Conservation (phyloP, 257 asterid genomes). For the Fraxinus anomala region DNA sequence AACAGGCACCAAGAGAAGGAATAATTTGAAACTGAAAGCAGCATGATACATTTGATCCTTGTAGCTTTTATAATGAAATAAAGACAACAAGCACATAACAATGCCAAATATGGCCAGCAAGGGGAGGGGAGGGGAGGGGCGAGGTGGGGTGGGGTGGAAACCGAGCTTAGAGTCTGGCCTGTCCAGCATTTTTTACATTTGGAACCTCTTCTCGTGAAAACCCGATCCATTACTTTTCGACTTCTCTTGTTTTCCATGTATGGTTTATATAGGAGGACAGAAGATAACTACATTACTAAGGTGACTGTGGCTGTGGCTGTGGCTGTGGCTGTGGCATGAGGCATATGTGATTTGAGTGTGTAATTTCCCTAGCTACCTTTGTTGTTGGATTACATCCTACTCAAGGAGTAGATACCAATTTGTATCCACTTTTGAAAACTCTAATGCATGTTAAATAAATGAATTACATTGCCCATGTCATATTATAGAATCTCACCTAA, state of each 20-base stretch:
- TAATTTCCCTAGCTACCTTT: constrained; percentile 41
- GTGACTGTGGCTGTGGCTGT: constrained; percentile 32
- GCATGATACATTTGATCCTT: constrained; percentile 49
- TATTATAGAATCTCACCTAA: no score
- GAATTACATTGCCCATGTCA: neutral
- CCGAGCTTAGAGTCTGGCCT: constrained; percentile 45
- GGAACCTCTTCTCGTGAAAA: constrained; percentile 44
- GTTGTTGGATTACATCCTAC: constrained; percentile 40
- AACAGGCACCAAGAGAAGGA: constrained; percentile 49
- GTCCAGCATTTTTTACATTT: constrained; percentile 61
- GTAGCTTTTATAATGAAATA: constrained; percentile 51
- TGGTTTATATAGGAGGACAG: constrained; percentile 18
- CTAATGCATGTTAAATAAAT: neutral
- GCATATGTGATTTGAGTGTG: constrained; percentile 59
- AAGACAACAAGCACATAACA: constrained; percentile 53
- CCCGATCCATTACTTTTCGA: constrained; percentile 46
- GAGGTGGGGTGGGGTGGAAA: constrained; percentile 50
- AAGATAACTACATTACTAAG: constrained; percentile 33
- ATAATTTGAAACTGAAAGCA: constrained; percentile 43
- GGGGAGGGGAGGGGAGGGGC: constrained; percentile 40
- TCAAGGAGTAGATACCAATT: constrained; percentile 41
- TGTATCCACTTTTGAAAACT: constrained; percentile 10
- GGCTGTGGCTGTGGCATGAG: constrained; percentile 38
- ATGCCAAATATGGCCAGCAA: constrained; percentile 52
- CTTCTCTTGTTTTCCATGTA: neutral